phyloP scores from a whole-genome alignment of 805 yeast species.

The Spathaspora sp. region DNA sequence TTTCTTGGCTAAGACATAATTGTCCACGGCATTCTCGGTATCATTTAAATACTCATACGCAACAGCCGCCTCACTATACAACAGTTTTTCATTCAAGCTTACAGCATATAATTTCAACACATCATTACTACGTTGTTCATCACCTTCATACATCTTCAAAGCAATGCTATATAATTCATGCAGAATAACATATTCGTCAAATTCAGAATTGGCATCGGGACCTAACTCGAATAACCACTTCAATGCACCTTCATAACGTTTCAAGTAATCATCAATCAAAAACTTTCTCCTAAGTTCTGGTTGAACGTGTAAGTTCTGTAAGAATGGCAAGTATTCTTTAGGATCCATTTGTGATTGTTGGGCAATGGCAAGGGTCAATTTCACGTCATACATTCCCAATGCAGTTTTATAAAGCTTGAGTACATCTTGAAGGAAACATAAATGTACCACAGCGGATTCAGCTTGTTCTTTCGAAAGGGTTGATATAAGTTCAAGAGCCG shows the following conservation, averaged over 20 bases:
- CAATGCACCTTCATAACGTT: conserved; percentile 66
- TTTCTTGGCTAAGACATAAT: conserved; percentile 63
- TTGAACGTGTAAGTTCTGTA: conserved; percentile 73
- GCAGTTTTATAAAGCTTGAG: conserved; percentile 77
- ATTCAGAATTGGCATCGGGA: conserved; percentile 42
- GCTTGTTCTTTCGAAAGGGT: conserved; percentile 43
- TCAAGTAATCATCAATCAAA: conserved; percentile 74
- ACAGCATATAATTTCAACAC: conserved; percentile 64
- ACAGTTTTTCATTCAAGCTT: conserved; percentile 50
- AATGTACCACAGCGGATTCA: conserved; percentile 68
- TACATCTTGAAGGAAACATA: conserved; percentile 89
- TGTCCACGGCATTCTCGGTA: conserved; percentile 59
- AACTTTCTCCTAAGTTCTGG: conserved; percentile 65
- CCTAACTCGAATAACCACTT: conserved; percentile 54
- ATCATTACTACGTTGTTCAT: conserved; percentile 46
- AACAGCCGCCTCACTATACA: conserved; percentile 73
- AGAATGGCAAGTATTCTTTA: conserved; percentile 89
- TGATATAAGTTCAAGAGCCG: conserved; percentile 67
- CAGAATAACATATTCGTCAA: conserved; percentile 61
- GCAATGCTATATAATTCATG: conserved; percentile 74
- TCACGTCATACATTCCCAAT: conserved; percentile 77
- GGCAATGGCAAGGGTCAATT: conserved; percentile 77
- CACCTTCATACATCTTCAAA: conserved; percentile 56
- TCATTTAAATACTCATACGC: conserved; percentile 67
- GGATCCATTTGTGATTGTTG: conserved; percentile 98